Percentiles rank a stretch among this genome's conserved stretches.
Conservation (phyloP, 129 eudicot species). For the Artemisia argyi region DNA sequence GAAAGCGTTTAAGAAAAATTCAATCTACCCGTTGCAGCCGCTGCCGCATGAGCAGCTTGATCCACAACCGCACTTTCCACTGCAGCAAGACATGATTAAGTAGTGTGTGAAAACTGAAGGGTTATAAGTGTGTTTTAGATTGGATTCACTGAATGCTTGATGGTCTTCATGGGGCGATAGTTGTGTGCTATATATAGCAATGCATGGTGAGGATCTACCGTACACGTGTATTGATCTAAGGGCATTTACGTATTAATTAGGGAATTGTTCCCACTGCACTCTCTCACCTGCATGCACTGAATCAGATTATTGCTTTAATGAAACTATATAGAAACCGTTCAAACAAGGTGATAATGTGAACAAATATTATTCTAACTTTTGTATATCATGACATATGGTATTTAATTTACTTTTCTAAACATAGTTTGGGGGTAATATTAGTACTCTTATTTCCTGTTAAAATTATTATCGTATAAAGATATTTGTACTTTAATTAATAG, state of each 20-base stretch:
- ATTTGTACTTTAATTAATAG: too few relatives aligned
- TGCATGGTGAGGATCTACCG: slow-evolving; percentile 28
- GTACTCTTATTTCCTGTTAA: too few relatives aligned
- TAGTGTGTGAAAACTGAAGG: slow-evolving; percentile 13
- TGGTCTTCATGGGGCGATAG: slow-evolving; percentile 25
- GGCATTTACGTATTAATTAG: neutral
- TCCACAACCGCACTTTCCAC: slow-evolving; percentile 76
- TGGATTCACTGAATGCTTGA: slow-evolving; percentile 22
- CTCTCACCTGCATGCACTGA: neutral
- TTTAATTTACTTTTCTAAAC: neutral
- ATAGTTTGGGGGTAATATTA: too few relatives aligned
- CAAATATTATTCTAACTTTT: too few relatives aligned
- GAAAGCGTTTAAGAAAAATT: neutral
- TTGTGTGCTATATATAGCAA: slow-evolving; percentile 34
- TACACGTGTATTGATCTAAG: slow-evolving; percentile 46
- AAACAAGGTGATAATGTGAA: too few relatives aligned
- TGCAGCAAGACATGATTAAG: slow-evolving; percentile 67
- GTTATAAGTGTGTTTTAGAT: neutral
- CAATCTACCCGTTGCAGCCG: slow-evolving; percentile 56
- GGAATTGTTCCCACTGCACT: slow-evolving; percentile 20
- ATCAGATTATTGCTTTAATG: slow-evolving; percentile 14
- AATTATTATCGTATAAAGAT: too few relatives aligned
- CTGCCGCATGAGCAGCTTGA: slow-evolving; percentile 76
- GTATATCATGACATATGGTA: neutral
- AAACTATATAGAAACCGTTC: slow-evolving; percentile 22